Base-by-base conservation (phyloP, 2,329 filamentous ascomycete genomes). In the Penicillium janthinellum region DNA sequence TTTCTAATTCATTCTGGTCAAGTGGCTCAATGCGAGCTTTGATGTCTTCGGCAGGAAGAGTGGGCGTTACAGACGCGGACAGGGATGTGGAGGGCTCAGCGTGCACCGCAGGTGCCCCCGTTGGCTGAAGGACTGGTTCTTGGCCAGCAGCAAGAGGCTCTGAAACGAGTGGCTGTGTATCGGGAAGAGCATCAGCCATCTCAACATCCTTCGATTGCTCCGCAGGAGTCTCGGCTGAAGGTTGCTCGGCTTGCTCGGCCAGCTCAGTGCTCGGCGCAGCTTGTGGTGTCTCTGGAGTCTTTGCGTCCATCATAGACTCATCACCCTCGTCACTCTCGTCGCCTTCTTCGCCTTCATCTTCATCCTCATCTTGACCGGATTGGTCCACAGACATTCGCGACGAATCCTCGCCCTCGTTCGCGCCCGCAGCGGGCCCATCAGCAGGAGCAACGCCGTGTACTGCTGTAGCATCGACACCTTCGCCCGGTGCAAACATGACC, bases 401-500 rank as follows among this genome's bases (percentile, higher is more conserved):
- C 10, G 65, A 61, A 56, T 87, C 86, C 0, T 79, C 79, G 14
- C 79, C 79, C 39, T 77, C 79, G 61, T 81, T 82, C 12, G 48
- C 45, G 39, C 57, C 66, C 25, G 68, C 44, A 64, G 69, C 70
- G 64, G 78, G 71, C 31, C 60, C 66, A 2, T 77, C 67, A 25
- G 75, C 74, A 22, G 73, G 74, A 34, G 74, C 72, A 35, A 78
- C 75, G 22, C 69, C 72, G 58, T 76, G 73, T 15, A 76, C 73
- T 28, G 64, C 58, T 25, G 73, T 62, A 37, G 72, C 74, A 61
- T 74, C 77, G 28, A 59, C 75, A 45, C 67, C 78, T 75, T 81
- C 69, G 56, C 80, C 67, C 80, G 72, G 74, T 3, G 75, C 73
- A 65, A 87, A 86, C 62, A 83, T 83, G 44, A 87, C 84, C 73